Conservation (phyloP, 2,329 filamentous ascomycete genomes). For the Penicillium decumbens region DNA sequence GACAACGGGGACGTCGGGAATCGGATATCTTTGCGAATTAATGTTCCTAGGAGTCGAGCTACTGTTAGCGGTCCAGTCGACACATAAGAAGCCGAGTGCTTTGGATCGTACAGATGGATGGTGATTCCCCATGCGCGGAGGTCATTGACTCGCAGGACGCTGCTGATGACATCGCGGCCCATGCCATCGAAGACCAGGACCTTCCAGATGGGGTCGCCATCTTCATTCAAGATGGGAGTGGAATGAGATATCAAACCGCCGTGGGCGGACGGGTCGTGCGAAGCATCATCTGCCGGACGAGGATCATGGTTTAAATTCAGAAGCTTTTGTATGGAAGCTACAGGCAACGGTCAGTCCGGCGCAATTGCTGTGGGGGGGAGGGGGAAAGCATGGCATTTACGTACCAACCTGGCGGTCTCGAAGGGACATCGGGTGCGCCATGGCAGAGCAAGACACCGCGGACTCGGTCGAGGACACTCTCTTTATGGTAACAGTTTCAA, state of each 20-base stretch:
- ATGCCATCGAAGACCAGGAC: constrained; percentile 90
- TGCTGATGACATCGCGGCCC: constrained; percentile 93
- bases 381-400: constrained; percentile 24
- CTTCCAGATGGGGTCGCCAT: constrained; percentile 96
- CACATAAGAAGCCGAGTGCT: background rate
- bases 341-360: constrained; percentile 7
- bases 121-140: constrained; percentile 91
- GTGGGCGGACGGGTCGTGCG: constrained; percentile 59
- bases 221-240: constrained; percentile 75
- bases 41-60: constrained; percentile 60
- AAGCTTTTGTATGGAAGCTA: constrained; percentile 90
- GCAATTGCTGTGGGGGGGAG: background rate
- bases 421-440: constrained; percentile 57
- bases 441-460: constrained; percentile 33
- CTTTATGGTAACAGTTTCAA: constrained; percentile 15
- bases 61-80: background rate
- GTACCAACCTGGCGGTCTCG: constrained; percentile 69
- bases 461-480: constrained; percentile 13
- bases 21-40: constrained; percentile 73
- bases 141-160: constrained; percentile 89
- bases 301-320: constrained; percentile 82
- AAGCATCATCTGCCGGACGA: constrained; percentile 51
- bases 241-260: constrained; percentile 60
- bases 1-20: constrained; percentile 92
- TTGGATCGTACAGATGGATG: constrained; percentile 70